phyloP scores from a whole-genome alignment of 2,329 filamentous ascomycete species.

The Fusarium stilboides region DNA sequence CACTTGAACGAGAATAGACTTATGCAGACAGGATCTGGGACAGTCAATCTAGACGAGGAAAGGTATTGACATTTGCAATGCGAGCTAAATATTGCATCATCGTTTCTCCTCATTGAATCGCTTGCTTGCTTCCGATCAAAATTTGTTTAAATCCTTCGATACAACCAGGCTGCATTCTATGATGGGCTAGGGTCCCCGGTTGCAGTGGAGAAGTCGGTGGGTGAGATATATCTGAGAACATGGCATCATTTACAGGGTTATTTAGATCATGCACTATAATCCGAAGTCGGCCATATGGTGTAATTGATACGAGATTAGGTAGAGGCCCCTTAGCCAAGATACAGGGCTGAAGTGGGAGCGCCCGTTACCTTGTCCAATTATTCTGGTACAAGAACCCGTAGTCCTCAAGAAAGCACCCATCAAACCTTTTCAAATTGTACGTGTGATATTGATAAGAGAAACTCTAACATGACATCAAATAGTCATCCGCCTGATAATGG shows the following conservation, averaged over 20 bases:
- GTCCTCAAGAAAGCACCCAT: not conserved
- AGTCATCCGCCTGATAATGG: not conserved
- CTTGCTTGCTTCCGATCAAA: not conserved
- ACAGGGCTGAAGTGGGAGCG: not conserved
- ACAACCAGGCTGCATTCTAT: no score
- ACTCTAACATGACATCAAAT: not conserved
- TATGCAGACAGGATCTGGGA: not conserved
- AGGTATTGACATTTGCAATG: not conserved
- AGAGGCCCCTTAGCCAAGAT: not conserved
- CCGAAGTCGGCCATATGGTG: not conserved
- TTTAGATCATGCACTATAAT: not conserved
- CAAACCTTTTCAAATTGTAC: no score
- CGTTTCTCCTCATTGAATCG: not conserved
- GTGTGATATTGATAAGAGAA: no score
- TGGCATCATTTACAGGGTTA: not conserved
- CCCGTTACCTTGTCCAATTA: not conserved
- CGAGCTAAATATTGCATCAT: not conserved
- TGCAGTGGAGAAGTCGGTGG: not conserved
- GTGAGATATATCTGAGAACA: not conserved
- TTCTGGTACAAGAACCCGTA: not conserved
- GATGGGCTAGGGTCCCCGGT: no score
- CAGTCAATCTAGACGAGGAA: not conserved
- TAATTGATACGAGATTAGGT: not conserved
- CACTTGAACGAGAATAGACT: no score
- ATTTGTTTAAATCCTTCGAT: not conserved